Evolutionary conservation across 2,329 filamentous ascomycete genomes (phyloP).

Genomic region (Aspergillus thermomutatus): DNA sequence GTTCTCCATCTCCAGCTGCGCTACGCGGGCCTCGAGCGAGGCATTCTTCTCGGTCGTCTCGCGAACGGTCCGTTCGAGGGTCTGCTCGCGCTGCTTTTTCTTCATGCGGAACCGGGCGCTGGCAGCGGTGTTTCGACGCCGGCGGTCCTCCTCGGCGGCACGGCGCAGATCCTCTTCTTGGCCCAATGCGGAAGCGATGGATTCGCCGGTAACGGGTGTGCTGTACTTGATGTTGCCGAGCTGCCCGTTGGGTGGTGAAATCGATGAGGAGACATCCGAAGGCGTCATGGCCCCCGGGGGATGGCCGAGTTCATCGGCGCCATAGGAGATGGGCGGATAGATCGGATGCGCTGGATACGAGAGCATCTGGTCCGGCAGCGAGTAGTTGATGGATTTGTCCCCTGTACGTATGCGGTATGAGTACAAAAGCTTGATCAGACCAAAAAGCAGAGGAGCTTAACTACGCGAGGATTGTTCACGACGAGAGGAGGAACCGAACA

Average conservation of each 20-base stretch:
- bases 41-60: constrained; percentile 79
- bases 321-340: constrained; percentile 37
- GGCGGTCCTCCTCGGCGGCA: constrained; percentile 85
- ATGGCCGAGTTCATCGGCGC: constrained; percentile 35
- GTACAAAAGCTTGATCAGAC: constrained; percentile 7
- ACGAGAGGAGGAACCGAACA: constrained; percentile 14
- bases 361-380: constrained; percentile 37
- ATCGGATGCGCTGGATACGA: constrained; percentile 37
- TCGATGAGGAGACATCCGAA: constrained; percentile 42
- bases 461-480: constrained; percentile 1
- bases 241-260: constrained; percentile 39
- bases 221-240: constrained; percentile 41
- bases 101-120: constrained; percentile 87
- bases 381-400: constrained; percentile 38
- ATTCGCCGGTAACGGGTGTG: constrained; percentile 36
- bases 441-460: background rate
- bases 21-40: constrained; percentile 67
- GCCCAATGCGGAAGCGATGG: constrained; percentile 47
- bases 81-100: constrained; percentile 93
- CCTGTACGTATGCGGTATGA: constrained; percentile 26
- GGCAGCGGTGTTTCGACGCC: constrained; percentile 82
- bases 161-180: constrained; percentile 69
- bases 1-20: constrained; percentile 78
- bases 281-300: constrained; percentile 36
- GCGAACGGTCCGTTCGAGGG: constrained; percentile 75